These are phyloP conservation scores for Xylariaceae sp. DNA, from an alignment of 2,329 filamentous ascomycete species.

Conservation along the genomic window DNA sequence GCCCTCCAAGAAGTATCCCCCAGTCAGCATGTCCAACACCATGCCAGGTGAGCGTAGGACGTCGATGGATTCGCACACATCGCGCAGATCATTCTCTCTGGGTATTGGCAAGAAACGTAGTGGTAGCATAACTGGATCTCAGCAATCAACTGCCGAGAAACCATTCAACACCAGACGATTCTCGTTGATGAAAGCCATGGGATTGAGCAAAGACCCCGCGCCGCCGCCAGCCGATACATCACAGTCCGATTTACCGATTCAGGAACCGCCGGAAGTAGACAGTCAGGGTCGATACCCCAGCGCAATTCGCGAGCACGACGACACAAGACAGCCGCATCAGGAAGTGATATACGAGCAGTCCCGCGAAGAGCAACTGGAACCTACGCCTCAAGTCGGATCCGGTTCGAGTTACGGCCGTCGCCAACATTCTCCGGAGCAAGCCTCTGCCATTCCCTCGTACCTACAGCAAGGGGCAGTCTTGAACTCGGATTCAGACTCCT, in stretches of 20 bases:
- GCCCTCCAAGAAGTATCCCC: slow-evolving; percentile 71
- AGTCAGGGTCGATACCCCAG: slow-evolving; percentile 36
- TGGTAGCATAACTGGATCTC: slow-evolving; percentile 57
- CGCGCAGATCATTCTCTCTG: slow-evolving; percentile 65
- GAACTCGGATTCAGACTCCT: slow-evolving; percentile 50
- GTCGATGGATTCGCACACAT: slow-evolving; percentile 64
- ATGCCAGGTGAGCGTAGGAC: slow-evolving; percentile 55
- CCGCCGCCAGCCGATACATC: slow-evolving; percentile 44
- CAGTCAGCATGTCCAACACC: slow-evolving; percentile 80
- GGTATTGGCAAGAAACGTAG: slow-evolving; percentile 66
- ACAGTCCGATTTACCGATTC: slow-evolving; percentile 49
- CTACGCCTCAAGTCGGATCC: slow-evolving; percentile 18
- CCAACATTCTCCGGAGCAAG: slow-evolving; percentile 38
- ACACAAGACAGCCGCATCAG: slow-evolving; percentile 32
- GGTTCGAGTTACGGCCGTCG: slow-evolving; percentile 37
- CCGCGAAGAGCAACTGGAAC: slow-evolving; percentile 31
- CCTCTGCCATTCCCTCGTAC: slow-evolving; percentile 43
- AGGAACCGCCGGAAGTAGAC: slow-evolving; percentile 40
- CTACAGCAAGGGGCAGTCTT: slow-evolving; percentile 43
- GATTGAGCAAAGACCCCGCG: slow-evolving; percentile 51
- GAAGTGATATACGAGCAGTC: slow-evolving; percentile 37
- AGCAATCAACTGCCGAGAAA: slow-evolving; percentile 49
- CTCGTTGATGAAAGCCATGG: slow-evolving; percentile 64
- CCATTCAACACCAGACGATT: slow-evolving; percentile 53
- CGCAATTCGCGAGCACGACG: slow-evolving; percentile 19